Evolutionary conservation across 257 asterid species (phyloP).

Genomic region (Jasminum sambac): DNA sequence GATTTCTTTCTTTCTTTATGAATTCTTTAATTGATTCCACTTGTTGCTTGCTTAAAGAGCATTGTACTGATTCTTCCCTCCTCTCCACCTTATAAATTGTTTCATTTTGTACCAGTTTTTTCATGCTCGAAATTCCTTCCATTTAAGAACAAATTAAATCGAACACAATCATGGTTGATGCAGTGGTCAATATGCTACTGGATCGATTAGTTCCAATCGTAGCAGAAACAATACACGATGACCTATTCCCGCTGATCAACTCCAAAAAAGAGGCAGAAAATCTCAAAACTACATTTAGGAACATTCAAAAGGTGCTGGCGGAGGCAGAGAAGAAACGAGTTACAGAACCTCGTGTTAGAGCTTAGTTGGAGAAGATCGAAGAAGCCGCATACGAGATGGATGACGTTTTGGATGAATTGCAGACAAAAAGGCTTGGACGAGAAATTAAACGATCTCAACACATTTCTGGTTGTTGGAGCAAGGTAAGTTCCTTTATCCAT

Average conservation of each 20-base stretch:
- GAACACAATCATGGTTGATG: neutral
- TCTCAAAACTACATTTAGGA: neutral
- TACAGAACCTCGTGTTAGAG: neutral
- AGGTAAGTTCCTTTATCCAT: conserved; percentile 15
- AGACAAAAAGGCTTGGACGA: neutral
- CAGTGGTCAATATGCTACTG: neutral
- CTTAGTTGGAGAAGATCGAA: conserved; percentile 12
- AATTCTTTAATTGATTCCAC: too few relatives aligned
- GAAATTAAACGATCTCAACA: neutral
- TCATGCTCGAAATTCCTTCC: too few relatives aligned
- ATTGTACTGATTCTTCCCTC: too few relatives aligned
- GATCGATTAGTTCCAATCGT: neutral
- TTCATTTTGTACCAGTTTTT: too few relatives aligned
- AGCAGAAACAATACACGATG: neutral
- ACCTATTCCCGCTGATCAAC: neutral
- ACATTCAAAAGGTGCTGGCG: neutral
- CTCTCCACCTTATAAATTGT: too few relatives aligned
- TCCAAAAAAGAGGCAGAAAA: too few relatives aligned
- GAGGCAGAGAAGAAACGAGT: neutral
- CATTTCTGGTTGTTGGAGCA: neutral
- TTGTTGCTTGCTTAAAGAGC: too few relatives aligned
- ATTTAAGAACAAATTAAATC: too few relatives aligned
- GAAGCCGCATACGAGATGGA: conserved; percentile 17
- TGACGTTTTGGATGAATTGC: conserved; percentile 18
- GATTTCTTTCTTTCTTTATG: too few relatives aligned